Evolutionary conservation across 805 yeast genomes (phyloP).

Genomic region (Debaryomyces prosopidis): DNA sequence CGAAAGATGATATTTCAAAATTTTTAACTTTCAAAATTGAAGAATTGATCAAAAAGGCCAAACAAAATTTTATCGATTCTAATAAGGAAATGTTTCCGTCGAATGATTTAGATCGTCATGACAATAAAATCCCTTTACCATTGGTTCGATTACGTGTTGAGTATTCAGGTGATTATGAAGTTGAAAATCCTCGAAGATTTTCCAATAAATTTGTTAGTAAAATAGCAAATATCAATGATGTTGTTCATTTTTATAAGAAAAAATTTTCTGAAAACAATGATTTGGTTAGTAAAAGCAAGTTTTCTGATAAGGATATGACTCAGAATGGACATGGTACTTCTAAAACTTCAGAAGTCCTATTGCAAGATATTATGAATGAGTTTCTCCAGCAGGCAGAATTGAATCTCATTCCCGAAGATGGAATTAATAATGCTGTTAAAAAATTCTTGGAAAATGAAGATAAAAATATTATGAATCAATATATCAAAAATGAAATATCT

Average conservation of each 20-base stretch:
- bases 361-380: conserved; percentile 63
- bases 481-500: conserved; percentile 55
- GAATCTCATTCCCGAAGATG: conserved; percentile 69
- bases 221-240: conserved; percentile 90
- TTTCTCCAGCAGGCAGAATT: conserved; percentile 64
- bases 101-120: conserved; percentile 8
- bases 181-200: conserved; percentile 86
- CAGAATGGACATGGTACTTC: conserved; percentile 12
- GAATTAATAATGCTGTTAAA: conserved; percentile 71
- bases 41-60: conserved; percentile 60
- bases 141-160: conserved; percentile 81
- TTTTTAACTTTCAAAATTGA: conserved; percentile 69
- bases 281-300: conserved; percentile 13
- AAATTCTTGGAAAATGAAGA: conserved; percentile 82
- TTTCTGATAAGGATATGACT: conserved; percentile 12
- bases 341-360: conserved; percentile 39
- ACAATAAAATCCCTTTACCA: conserved; percentile 63
- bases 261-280: conserved; percentile 29
- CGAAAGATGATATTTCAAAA: conserved; percentile 58
- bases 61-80: conserved; percentile 43
- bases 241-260: conserved; percentile 67
- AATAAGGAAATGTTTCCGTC: conserved; percentile 29
- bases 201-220: conserved; percentile 87
- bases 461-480: conserved; percentile 65
- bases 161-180: conserved; percentile 86